A percentile compares a stretch with the other conserved stretches of the same genome.
Evolutionary conservation across 2,329 filamentous ascomycete genomes (phyloP).

Genomic region (Aciculosporium take): DNA sequence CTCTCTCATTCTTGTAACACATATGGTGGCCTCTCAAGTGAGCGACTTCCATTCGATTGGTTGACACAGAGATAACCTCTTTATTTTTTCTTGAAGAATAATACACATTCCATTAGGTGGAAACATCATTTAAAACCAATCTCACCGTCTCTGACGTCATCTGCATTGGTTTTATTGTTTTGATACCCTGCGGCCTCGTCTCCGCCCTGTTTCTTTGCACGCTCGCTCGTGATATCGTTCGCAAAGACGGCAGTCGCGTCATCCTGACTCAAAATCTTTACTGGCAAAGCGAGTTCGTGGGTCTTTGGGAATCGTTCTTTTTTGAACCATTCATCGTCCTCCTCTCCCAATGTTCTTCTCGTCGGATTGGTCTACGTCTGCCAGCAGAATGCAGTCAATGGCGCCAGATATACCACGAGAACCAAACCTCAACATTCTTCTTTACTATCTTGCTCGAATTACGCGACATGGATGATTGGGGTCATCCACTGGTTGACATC

Average conservation of each 20-base stretch:
- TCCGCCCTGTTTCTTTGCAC: constrained; percentile 58
- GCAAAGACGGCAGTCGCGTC: constrained; percentile 63
- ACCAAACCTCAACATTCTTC: constrained; percentile 37
- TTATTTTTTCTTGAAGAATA: too few relatives aligned
- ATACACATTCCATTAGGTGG: constrained; percentile 48
- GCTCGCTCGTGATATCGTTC: constrained; percentile 56
- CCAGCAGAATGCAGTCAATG: constrained; percentile 45
- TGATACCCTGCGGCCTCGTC: constrained; percentile 58
- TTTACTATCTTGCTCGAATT: constrained; percentile 45
- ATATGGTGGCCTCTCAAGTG: not conserved
- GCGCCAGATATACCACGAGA: constrained; percentile 38
- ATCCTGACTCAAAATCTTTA: constrained; percentile 86
- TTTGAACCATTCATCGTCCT: constrained; percentile 57
- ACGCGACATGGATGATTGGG: constrained; percentile 33
- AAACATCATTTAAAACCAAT: constrained; percentile 41
- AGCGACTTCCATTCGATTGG: not conserved
- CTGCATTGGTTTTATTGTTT: constrained; percentile 78
- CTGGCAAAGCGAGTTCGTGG: constrained; percentile 65
- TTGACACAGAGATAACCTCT: not conserved
- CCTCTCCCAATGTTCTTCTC: constrained; percentile 40
- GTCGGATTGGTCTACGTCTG: constrained; percentile 42
- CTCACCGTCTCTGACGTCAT: constrained; percentile 56
- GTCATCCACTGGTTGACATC: constrained; percentile 41
- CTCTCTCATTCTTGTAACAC: not conserved
- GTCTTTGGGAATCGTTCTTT: constrained; percentile 58